These are phyloP conservation scores for Fusarium guadeloupense DNA, from an alignment of 2,329 filamentous ascomycete genomes.

Conservation along the genomic window DNA sequence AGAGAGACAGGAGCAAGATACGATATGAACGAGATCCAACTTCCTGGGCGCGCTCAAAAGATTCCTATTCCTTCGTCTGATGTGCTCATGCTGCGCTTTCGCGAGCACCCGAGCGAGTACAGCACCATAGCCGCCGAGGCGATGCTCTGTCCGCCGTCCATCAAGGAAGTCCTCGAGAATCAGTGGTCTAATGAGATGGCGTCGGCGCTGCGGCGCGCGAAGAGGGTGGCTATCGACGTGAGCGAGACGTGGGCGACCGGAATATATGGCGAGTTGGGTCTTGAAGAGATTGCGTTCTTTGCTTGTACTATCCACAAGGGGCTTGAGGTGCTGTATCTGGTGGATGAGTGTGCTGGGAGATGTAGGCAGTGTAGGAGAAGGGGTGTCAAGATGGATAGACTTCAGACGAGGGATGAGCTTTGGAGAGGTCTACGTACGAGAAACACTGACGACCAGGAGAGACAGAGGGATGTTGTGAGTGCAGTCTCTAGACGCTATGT, in stretches of 20 bases:
- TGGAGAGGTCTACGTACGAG: slow-evolving; percentile 35
- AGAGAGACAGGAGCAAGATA: not conserved
- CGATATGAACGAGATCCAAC: slow-evolving; percentile 34
- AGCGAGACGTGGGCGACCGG: slow-evolving; percentile 40
- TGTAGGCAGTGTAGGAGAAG: slow-evolving; percentile 35
- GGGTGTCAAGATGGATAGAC: slow-evolving; percentile 5
- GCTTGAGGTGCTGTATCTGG: slow-evolving; percentile 46
- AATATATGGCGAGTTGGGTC: slow-evolving; percentile 29
- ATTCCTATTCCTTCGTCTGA: slow-evolving; percentile 41
- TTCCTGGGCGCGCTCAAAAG: slow-evolving; percentile 38
- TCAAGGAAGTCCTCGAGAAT: slow-evolving; percentile 40
- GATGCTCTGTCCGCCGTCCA: slow-evolving; percentile 31
- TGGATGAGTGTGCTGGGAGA: slow-evolving; percentile 43
- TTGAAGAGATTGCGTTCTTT: slow-evolving; percentile 44
- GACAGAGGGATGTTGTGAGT: slow-evolving; percentile 43
- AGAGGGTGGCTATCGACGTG: slow-evolving; percentile 44
- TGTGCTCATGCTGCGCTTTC: slow-evolving; percentile 44
- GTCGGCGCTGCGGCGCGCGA: slow-evolving; percentile 37
- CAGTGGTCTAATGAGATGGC: slow-evolving; percentile 45
- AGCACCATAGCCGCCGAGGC: slow-evolving; percentile 12
- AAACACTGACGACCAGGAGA: slow-evolving; percentile 17
- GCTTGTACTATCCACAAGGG: slow-evolving; percentile 44
- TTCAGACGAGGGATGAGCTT: slow-evolving; percentile 33
- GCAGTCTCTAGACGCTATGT: slow-evolving; percentile 45
- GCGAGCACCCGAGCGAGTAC: slow-evolving; percentile 23